Conservation (phyloP, 352 stramenopile species). For the Phytophthora melonis region DNA sequence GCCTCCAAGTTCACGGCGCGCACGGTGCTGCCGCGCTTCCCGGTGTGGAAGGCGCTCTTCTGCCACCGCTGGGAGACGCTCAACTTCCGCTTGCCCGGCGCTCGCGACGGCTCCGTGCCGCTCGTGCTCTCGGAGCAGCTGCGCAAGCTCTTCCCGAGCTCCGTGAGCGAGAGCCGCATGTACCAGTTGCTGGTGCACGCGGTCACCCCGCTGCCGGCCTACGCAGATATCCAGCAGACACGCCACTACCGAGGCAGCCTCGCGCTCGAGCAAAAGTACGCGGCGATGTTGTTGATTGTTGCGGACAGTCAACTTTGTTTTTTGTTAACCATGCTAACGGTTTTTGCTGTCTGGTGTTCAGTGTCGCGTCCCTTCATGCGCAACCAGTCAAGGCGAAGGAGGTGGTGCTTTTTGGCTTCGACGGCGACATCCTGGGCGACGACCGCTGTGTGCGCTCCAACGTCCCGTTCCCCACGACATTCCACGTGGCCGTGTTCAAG, state of each 20-base stretch:
- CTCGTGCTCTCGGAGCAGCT: conserved; percentile 29
- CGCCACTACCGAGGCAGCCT: conserved; percentile 39
- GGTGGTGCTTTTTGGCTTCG: conserved; percentile 41
- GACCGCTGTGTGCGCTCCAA: conserved; percentile 47
- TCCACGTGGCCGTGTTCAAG: conserved; percentile 49
- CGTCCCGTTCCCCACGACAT: conserved; percentile 41
- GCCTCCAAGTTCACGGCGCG: conserved; percentile 41
- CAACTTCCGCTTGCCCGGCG: conserved; percentile 42
- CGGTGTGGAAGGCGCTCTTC: conserved; percentile 46
- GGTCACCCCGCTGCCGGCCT: conserved; percentile 39
- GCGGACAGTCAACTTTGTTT: neutral
- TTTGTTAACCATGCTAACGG: neutral
- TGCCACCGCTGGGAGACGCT: conserved; percentile 43
- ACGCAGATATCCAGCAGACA: conserved; percentile 44
- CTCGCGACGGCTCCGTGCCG: conserved; percentile 12
- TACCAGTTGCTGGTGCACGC: conserved; percentile 47
- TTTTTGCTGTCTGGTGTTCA: conserved; percentile 21
- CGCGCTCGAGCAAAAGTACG: conserved; percentile 42
- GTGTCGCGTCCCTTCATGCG: conserved; percentile 37
- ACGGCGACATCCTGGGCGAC: conserved; percentile 44
- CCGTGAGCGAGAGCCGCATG: conserved; percentile 37
- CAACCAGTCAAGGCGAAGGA: conserved; percentile 20
- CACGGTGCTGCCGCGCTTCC: conserved; percentile 41
- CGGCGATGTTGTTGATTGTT: conserved; percentile 3
- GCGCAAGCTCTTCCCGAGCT: conserved; percentile 35